Evolutionary conservation across 129 eudicot species (phyloP).

Genomic region (Smallanthus sonchifolius): DNA sequence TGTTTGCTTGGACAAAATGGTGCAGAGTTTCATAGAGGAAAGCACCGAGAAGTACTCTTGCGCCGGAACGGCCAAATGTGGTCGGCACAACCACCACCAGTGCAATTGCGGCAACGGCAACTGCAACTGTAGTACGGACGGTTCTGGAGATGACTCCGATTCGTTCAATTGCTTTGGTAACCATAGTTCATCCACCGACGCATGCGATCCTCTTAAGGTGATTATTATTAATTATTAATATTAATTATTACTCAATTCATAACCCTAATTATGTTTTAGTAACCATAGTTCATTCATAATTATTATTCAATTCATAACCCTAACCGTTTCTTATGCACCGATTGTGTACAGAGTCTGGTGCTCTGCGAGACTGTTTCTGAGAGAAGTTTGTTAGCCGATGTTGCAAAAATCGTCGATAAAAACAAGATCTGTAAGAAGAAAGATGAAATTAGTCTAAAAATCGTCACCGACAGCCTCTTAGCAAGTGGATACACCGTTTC

Average conservation of each 20-base stretch:
- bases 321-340: neutral
- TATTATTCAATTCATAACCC: neutral
- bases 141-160: conserved; percentile 56
- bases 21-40: conserved; percentile 73
- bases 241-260: neutral
- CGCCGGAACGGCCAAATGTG: conserved; percentile 28
- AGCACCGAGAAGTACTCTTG: conserved; percentile 43
- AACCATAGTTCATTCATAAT: too few relatives aligned
- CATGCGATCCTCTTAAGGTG: conserved; percentile 61
- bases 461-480: conserved; percentile 49
- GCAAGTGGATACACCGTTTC: conserved; percentile 61
- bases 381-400: conserved; percentile 64
- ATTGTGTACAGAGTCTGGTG: conserved; percentile 53
- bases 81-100: conserved; percentile 28
- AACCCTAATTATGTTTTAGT: too few relatives aligned
- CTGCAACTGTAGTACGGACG: conserved; percentile 22
- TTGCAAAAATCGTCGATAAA: conserved; percentile 52
- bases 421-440: conserved; percentile 45
- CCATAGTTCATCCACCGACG: conserved; percentile 28
- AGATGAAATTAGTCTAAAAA: conserved; percentile 41
- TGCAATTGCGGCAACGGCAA: conserved; percentile 56
- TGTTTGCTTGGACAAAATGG: conserved; percentile 74
- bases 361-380: conserved; percentile 50
- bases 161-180: conserved; percentile 43
- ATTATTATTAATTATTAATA: too few relatives aligned